Evolutionary conservation across 2,329 filamentous ascomycete genomes (phyloP), one percentile per base, ranked within the genome.

Genomic region (Ramularia collo-cygni): DNA sequence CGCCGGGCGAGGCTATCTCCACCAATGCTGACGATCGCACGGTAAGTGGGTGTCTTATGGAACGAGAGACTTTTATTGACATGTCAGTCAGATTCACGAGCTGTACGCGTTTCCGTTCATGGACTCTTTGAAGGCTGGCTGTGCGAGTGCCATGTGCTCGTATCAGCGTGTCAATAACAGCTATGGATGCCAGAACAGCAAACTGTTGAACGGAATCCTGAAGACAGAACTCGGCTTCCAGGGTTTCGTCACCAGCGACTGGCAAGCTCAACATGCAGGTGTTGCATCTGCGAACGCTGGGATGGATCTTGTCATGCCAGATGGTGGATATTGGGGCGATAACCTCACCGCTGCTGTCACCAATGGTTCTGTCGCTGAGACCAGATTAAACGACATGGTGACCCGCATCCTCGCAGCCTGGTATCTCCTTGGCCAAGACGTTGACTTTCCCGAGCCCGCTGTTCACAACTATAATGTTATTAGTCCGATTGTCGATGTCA

Each of bases 211-310:
- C 47, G 77, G 76, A 0, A 68, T 85, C 4, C 63, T 85, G 9
- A 86, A 85, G 52, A 79, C 81, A 28, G 82, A 86, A 60, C 68
- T 85, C 28, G 79, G 77, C 0, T 85, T 85, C 47, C 79, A 83
- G 51, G 82, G 82, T 54, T 79, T 63, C 50, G 74, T 84, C 19
- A 76, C 83, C 68, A 44, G 37, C 2, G 81, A 85, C 57, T 85
- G 81, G 79, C 58, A 74, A 18, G 76, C 75, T 0, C 76, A 81
- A 38, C 68, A 76, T 38, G 69, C 72, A 0, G 77, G 77, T 2
- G 74, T 81, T 0, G 70, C 67, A 0, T 76, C 74, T 15, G 74
- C 77, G 0, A 62, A 81, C 30, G 69, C 74, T 17, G 79, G 79
- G 0, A 62, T 83, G 2, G 79, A 83, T 47, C 79, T 84, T 73